Base-by-base conservation (phyloP, 441 rosid species). In the Populus trichocarpa region DNA sequence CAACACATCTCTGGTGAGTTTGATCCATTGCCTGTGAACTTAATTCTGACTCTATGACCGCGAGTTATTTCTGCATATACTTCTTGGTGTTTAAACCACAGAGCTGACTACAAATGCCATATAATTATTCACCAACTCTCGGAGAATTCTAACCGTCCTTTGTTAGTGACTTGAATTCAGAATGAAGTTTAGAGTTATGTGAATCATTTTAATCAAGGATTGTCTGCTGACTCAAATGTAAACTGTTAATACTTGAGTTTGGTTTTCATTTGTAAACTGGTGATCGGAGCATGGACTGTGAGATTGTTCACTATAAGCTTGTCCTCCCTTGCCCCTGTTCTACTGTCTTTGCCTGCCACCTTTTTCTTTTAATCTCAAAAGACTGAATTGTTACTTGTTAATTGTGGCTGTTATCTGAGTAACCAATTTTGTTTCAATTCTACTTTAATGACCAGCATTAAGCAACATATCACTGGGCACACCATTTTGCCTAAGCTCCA, bases 1-100 rank as follows among this genome's bases (percentile, higher is more conserved):
- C 97, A 23, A 94, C 97, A 28, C 99, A 94, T 90, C 88, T 89
- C 72, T 87, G 91, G 97, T 93, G 81, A 87, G 83, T 72, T 10
- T 28, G 38, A 65, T 42, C 33, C 12, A 12, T 70, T 7, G 18
- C 6, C 14, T 8, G 7, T 69, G 40, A 36, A 8, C 7, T 32
- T 50, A 53, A 11, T 38, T 23, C 40, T 13, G 8, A n/a, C 61
- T 53, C 61, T 0, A 5, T 18, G 61, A 53, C 61, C 22, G 0
- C 18, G n/a, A 18, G 7, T 16, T 53, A 8, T 53, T 16, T 16
- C 61, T 53, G 61, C 61, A 53, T 53, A 18, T 16, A 16, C 0
- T 53, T 0, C 16, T 69, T 9, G 4, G 18, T 35, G 57, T 33
- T 23, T 57, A 23, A 69, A 76, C 61, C 64, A 75, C n/a, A 46